A percentile compares a stretch with the other conserved stretches of the same genome.
Conservation (phyloP, 352 stramenopile genomes). For the Globisporangium cystogenes region DNA sequence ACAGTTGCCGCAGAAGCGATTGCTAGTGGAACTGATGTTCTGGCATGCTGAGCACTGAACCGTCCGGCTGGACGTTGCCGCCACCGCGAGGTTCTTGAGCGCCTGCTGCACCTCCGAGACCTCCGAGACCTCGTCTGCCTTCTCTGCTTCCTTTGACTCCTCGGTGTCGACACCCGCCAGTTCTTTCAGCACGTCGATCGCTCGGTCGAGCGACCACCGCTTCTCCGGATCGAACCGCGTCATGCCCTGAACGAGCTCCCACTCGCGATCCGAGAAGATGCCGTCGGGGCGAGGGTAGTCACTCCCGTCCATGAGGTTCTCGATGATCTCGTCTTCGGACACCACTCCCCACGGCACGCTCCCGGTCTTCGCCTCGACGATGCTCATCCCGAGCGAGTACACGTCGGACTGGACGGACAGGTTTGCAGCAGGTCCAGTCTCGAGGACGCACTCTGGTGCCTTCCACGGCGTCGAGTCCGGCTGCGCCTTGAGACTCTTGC, state of each 20-base stretch:
- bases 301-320: slow-evolving; percentile 8
- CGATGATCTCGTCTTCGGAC: slow-evolving; percentile 5
- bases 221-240: neutral
- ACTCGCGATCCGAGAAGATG: slow-evolving; percentile 5
- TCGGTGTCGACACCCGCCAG: neutral
- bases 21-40: neutral
- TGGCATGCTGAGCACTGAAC: neutral
- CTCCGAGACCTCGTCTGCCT: too few relatives aligned
- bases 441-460: slow-evolving; percentile 15
- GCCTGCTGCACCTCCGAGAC: too few relatives aligned
- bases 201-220: neutral
- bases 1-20: neutral
- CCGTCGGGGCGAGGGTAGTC: neutral
- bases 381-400: slow-evolving; percentile 16
- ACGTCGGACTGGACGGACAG: slow-evolving; percentile 17
- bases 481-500: neutral
- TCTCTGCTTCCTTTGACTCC: too few relatives aligned
- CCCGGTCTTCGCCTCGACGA: slow-evolving; percentile 14
- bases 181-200: neutral
- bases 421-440: neutral
- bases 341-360: slow-evolving; percentile 61
- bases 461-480: slow-evolving; percentile 15
- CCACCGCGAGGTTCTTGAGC: too few relatives aligned
- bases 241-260: slow-evolving; percentile 1
- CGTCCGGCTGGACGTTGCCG: neutral